Base-by-base conservation (phyloP, 805 yeast species). In the Yarrowia divulgata region DNA sequence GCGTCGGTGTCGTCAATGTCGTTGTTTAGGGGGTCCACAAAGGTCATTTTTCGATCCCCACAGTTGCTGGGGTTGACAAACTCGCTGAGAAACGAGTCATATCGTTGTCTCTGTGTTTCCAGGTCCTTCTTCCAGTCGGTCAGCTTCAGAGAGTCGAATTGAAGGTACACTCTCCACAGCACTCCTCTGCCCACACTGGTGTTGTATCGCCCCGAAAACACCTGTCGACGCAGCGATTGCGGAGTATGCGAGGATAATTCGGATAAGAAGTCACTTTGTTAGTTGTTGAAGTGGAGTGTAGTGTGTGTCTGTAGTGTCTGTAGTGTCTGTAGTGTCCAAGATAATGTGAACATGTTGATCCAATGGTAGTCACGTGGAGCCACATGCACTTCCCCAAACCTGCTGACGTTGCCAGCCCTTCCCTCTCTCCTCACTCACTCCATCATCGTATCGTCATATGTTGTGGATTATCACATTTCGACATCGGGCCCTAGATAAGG, bases 1-100 rank as follows among this genome's bases (percentile, higher is more conserved):
- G 43, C 45, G 16, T 63, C 57, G 0, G 43, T 29, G 4, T 39
- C 57, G 39, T 37, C 46, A 9, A 35, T 37, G 18, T 49, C 46
- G 32, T 63, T 40, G 57, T 40, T 46, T 9, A 63, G 35, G 12
- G 68, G 68, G n/a, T 63, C 68, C n/a, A 63, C 57, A 63, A 63
- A 63, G 34, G 57, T 63, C 46, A 49, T 39, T 12, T 49, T 48
- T 6, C 57, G 43, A 48, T 46, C 57, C 8, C 46, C 46, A 9
- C 48, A 35, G 34, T 39, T 48, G 39, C 68, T 37, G 23, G 68
- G 67, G 35, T 48, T 62, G 19, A 62, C 52, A 60, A 60, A 60
- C 42, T 60, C 66, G 34, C 57, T 37, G 55, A 35, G 46, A 37
- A 48, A 63, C 39, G 68, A 48, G 19, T 63, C 55, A 16, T 48